phyloP scores from a whole-genome alignment of 2,329 filamentous ascomycete genomes.

The Neofusicoccum cordaticola region DNA sequence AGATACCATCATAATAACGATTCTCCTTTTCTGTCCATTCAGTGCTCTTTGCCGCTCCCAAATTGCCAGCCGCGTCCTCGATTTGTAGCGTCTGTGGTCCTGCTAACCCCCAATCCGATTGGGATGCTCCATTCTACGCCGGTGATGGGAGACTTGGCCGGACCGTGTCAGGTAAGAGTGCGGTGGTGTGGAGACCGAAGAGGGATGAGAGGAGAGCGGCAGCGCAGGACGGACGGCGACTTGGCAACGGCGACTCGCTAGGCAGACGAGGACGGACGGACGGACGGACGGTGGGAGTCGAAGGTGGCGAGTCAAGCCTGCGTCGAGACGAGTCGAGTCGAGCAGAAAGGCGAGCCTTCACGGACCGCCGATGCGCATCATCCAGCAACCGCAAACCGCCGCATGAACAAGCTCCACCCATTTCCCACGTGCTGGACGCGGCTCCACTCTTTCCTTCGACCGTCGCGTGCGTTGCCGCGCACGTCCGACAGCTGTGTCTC shows the following conservation, averaged over 20 bases:
- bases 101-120: background rate
- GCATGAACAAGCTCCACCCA: conserved; percentile 7
- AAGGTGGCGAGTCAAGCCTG: background rate
- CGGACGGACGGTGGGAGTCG: background rate
- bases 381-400: too few relatives aligned
- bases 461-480: too few relatives aligned
- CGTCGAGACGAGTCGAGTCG: too few relatives aligned
- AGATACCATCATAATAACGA: conserved; percentile 2
- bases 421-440: conserved; percentile 4
- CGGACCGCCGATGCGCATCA: background rate
- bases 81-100: background rate
- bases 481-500: too few relatives aligned
- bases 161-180: background rate
- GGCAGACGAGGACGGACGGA: too few relatives aligned
- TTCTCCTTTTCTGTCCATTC: background rate
- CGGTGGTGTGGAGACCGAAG: background rate
- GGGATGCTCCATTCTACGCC: background rate
- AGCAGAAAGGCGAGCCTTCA: too few relatives aligned
- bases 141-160: background rate
- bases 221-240: background rate
- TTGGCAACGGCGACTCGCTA: too few relatives aligned
- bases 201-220: background rate
- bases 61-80: background rate
- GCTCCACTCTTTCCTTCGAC: background rate
- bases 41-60: background rate